A percentile compares a stretch with the other conserved stretches of the same genome.
phyloP scores from a whole-genome alignment of 352 stramenopile genomes.

The Globisporangium viniferum region DNA sequence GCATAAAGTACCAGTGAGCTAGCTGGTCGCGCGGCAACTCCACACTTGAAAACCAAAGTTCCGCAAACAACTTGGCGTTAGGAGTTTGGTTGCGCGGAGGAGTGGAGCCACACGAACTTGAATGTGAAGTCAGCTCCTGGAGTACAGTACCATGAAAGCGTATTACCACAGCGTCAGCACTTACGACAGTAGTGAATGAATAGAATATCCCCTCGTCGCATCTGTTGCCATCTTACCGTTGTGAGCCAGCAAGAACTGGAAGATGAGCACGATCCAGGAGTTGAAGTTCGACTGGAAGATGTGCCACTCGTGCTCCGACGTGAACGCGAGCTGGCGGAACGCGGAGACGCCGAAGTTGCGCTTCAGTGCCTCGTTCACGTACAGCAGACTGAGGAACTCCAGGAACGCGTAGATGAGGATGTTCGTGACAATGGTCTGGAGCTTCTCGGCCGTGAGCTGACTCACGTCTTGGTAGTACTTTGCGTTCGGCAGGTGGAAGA shows the following conservation, averaged over 20 bases:
- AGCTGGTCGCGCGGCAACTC: too few relatives aligned
- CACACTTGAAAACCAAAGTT: too few relatives aligned
- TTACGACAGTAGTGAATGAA: background rate
- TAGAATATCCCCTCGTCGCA: background rate
- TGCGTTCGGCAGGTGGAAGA: slow-evolving; percentile 30
- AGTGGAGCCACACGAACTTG: background rate
- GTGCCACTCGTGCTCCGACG: slow-evolving; percentile 28
- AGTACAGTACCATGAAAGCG: background rate
- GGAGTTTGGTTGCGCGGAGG: background rate
- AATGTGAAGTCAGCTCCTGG: background rate
- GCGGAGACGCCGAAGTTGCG: slow-evolving; percentile 23
- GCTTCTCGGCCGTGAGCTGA: slow-evolving; percentile 6
- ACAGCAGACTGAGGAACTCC: slow-evolving; percentile 27
- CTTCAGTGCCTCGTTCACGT: slow-evolving; percentile 16
- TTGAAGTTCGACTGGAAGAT: slow-evolving; percentile 32
- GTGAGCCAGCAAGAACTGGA: slow-evolving; percentile 29
- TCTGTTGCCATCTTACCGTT: background rate
- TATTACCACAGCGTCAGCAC: background rate
- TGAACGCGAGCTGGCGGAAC: slow-evolving; percentile 30
- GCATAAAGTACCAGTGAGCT: too few relatives aligned
- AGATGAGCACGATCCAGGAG: slow-evolving; percentile 24
- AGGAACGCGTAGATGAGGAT: slow-evolving; percentile 21
- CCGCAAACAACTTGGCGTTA: background rate
- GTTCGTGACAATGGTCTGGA: slow-evolving; percentile 4
- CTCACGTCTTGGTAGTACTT: slow-evolving; percentile 29